A percentile compares a stretch with the other conserved stretches of the same genome.
Evolutionary conservation across 2,329 filamentous ascomycete genomes (phyloP).

Genomic region (Coniochaeta hoffmannii): DNA sequence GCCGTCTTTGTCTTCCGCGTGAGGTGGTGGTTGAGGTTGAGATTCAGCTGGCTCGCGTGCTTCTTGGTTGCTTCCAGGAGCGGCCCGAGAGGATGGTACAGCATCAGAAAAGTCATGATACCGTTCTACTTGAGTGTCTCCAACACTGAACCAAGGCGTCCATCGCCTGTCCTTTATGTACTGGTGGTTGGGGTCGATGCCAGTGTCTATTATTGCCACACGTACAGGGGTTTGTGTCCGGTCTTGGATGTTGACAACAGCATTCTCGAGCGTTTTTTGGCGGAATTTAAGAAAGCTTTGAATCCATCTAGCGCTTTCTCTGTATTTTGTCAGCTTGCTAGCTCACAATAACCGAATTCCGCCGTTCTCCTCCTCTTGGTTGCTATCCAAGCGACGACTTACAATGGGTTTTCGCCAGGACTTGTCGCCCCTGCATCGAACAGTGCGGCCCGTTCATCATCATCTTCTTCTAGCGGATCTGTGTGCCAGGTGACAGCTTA

Average conservation of each 20-base stretch:
- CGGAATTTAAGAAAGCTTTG: background rate
- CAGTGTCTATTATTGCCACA: background rate
- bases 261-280: background rate
- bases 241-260: background rate
- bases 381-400: background rate
- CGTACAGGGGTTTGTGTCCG: background rate
- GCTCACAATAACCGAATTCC: background rate
- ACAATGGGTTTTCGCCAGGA: background rate
- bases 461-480: background rate
- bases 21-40: constrained; percentile 9
- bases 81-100: too few relatives aligned
- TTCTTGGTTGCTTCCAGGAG: too few relatives aligned
- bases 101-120: too few relatives aligned
- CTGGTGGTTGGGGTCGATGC: background rate
- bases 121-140: too few relatives aligned
- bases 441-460: background rate
- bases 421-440: background rate
- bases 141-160: too few relatives aligned
- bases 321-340: background rate
- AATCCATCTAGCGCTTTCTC: background rate
- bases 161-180: too few relatives aligned
- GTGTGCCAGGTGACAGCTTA: background rate
- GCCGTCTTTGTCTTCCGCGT: background rate
- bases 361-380: background rate
- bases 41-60: constrained; percentile 41